Conservation (phyloP, 768 basidiomycete genomes). For the Suillus paluster region DNA sequence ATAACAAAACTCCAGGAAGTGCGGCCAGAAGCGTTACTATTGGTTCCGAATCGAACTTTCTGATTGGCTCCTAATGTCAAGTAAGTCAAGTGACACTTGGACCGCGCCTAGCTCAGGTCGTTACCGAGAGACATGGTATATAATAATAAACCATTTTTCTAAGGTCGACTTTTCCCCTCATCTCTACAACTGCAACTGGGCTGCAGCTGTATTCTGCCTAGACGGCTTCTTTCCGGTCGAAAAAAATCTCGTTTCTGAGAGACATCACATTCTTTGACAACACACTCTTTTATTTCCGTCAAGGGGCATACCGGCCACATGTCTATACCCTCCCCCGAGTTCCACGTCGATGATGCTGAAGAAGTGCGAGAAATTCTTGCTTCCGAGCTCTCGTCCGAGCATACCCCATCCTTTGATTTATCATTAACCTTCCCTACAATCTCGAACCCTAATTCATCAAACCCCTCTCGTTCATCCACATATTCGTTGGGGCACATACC, state of each 20-base stretch:
- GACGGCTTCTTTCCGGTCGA: not conserved
- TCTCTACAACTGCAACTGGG: not conserved
- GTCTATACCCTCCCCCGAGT: conserved; percentile 12
- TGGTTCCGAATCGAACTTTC: not conserved
- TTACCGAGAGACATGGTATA: not conserved
- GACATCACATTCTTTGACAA: not conserved
- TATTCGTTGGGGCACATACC: conserved; percentile 18
- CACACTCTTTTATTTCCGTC: not conserved
- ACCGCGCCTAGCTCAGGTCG: not conserved
- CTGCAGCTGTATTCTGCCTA: not conserved
- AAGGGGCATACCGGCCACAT: not conserved
- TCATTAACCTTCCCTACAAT: conserved; percentile 20
- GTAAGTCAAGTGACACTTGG: not conserved
- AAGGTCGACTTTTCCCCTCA: not conserved
- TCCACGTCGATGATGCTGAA: conserved; percentile 15
- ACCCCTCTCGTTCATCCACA: conserved; percentile 16
- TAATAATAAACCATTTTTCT: not conserved
- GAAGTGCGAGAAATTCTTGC: conserved; percentile 21
- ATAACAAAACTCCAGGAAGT: not conserved
- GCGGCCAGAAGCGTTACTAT: not conserved
- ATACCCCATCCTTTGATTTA: conserved; percentile 15
- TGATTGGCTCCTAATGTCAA: not conserved
- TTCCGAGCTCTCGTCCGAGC: conserved; percentile 17
- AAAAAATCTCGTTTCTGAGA: not conserved
- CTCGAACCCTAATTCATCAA: conserved; percentile 15